These are phyloP conservation scores for Grigorovia jiainica DNA, from an alignment of 805 yeast species.

Conservation along the genomic window DNA sequence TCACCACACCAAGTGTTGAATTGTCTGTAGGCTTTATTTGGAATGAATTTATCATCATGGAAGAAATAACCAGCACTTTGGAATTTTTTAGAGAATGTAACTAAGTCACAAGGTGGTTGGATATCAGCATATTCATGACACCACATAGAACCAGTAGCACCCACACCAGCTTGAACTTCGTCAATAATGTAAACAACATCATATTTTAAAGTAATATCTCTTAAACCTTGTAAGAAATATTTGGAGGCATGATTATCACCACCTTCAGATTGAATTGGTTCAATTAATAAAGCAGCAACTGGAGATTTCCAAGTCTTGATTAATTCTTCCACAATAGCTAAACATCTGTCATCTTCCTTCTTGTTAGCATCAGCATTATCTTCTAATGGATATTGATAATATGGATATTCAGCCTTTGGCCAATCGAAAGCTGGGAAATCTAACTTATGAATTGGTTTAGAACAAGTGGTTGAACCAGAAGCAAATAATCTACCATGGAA, in stretches of 20 bases:
- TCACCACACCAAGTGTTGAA: conserved; percentile 78
- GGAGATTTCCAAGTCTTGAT: conserved; percentile 62
- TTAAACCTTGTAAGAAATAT: conserved; percentile 50
- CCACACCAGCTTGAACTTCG: conserved; percentile 70
- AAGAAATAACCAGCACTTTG: conserved; percentile 67
- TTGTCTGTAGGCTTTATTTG: conserved; percentile 55
- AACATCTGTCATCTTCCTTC: conserved; percentile 73
- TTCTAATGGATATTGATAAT: conserved; percentile 75
- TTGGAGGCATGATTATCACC: conserved; percentile 66
- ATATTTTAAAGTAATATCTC: conserved; percentile 49
- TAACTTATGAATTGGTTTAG: conserved; percentile 90
- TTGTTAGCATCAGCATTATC: conserved; percentile 52
- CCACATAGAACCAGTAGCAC: conserved; percentile 66
- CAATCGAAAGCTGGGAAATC: conserved; percentile 90
- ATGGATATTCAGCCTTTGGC: conserved; percentile 94
- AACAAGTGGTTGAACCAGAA: conserved; percentile 80
- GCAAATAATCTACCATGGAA: conserved; percentile 96
- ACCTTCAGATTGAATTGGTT: conserved; percentile 77
- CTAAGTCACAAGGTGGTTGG: conserved; percentile 55
- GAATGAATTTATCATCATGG: conserved; percentile 48
- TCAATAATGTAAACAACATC: conserved; percentile 55
- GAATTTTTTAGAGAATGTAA: conserved; percentile 63
- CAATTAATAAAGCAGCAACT: conserved; percentile 81
- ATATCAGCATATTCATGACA: conserved; percentile 62
- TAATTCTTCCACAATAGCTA: conserved; percentile 62